A percentile compares a stretch with the other conserved stretches of the same genome.
Conservation (phyloP, 208 protist genomes). For the Crithidia thermophila region DNA sequence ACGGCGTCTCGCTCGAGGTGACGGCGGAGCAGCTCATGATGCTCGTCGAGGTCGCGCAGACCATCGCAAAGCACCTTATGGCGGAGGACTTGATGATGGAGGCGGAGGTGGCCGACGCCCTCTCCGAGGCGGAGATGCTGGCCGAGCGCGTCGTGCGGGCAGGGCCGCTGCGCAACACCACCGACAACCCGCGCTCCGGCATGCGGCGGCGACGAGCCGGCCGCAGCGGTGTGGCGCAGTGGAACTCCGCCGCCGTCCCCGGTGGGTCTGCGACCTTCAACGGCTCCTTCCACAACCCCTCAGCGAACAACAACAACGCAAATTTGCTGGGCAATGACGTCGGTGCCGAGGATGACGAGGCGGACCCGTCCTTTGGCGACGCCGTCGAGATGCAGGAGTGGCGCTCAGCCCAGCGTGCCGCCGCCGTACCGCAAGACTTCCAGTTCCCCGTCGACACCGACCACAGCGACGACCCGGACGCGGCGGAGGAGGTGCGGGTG, state of each 20-base stretch:
- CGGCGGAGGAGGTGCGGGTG: slow-evolving; percentile 4
- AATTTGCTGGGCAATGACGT: background rate
- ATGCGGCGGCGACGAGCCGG: slow-evolving; percentile 8
- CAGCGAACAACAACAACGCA: background rate
- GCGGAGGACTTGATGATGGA: slow-evolving; percentile 61
- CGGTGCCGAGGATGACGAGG: background rate
- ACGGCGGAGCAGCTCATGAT: slow-evolving; percentile 57
- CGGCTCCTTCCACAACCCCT: background rate
- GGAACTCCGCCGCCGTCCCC: background rate
- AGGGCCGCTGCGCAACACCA: slow-evolving; percentile 24
- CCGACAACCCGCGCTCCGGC: background rate
- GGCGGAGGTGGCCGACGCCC: slow-evolving; percentile 56
- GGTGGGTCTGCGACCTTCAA: background rate
- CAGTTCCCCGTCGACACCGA: background rate
- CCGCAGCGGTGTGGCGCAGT: slow-evolving; percentile 1
- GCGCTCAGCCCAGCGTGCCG: slow-evolving; percentile 15
- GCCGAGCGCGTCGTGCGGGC: slow-evolving; percentile 47
- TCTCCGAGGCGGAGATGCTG: slow-evolving; percentile 53
- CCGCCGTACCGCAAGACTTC: background rate
- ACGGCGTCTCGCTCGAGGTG: slow-evolving; percentile 59
- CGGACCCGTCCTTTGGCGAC: background rate
- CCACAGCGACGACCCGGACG: background rate
- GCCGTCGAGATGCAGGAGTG: slow-evolving; percentile 27
- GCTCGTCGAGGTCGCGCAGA: slow-evolving; percentile 44
- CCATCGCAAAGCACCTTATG: slow-evolving; percentile 51